Evolutionary conservation across 768 basidiomycete species (phyloP).

Genomic region (Cyathus striatus): DNA sequence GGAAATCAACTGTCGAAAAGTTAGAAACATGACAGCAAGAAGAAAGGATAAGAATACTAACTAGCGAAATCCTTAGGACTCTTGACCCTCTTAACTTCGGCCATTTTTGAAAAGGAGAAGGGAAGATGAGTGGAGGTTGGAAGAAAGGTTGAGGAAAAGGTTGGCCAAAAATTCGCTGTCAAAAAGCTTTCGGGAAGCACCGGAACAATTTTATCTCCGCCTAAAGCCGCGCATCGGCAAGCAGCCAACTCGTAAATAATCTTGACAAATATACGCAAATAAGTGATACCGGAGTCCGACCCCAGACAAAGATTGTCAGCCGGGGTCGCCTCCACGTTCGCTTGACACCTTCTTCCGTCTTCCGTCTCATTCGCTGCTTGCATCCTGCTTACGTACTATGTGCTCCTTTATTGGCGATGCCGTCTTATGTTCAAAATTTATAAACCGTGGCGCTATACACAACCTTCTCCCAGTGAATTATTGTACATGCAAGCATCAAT

Average conservation of each 20-base stretch:
- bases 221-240: conserved; percentile 17
- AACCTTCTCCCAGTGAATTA: no score
- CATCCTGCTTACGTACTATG: no score
- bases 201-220: conserved; percentile 44
- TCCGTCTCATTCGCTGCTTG: neutral
- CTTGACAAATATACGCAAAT: neutral
- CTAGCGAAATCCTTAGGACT: conserved; percentile 87
- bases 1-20: conserved; percentile 69
- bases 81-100: conserved; percentile 82
- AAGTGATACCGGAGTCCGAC: no score
- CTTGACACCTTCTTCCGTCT: no score
- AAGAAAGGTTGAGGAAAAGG: conserved; percentile 31
- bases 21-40: conserved; percentile 10
- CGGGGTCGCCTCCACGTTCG: no score
- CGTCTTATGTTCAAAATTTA: no score
- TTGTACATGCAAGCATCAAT: no score
- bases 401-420: no score
- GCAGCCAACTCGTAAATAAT: neutral
- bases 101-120: conserved; percentile 61
- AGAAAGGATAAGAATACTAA: conserved; percentile 26
- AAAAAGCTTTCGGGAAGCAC: conserved; percentile 44
- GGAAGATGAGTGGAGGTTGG: conserved; percentile 52
- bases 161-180: conserved; percentile 42
- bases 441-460: no score
- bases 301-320: no score